Base-by-base conservation (phyloP, 495 filamentous ascomycete genomes). In the Talaromyces adpressus region DNA sequence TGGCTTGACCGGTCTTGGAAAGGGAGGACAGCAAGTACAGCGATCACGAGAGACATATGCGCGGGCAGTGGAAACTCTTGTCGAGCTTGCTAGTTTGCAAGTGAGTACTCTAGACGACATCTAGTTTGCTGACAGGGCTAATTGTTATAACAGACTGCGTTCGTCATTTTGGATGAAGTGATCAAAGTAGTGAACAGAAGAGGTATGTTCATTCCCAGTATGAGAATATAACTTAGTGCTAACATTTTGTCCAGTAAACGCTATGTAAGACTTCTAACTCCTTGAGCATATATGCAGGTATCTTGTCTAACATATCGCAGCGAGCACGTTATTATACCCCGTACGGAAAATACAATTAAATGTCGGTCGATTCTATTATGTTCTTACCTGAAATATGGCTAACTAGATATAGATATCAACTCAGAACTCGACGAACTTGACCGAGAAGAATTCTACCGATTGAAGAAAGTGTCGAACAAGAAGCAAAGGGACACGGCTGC, bases 141-240 rank as follows among this genome's bases (percentile, higher is more conserved):
- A 60, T 56, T 23, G 47, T 49, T 25, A 20, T 14, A 62, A 9
- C 69, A 92, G 87, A 99, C 94, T 67, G 95, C 94, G 6, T 99
- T 99, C 71, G 90, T 99, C 45, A 97, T 97, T 65, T 73, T 99
- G 64, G 94, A 99, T 72, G 95, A 98, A 71, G 95, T 99, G 61
- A 99, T 99, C 76, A 99, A 99, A 81, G 91, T 97, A 27, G 94
- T 99, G 34, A 99, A 98, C 74, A 87, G 94, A 65, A 89, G 94
- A 91, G 89, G 87, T 88, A 77, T 74, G 83, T 70, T 29, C 25
- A 30, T n/a, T 41, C 2, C 29, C 60, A 4, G 12, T 32, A 52
- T 14, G 25, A 27, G 45, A 5, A 52, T 9, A 22, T 57, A 34
- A 39, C 34, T 58, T 59, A 34, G 5, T 47, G 54, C 68, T 75